These are phyloP conservation scores for Suillus hirtellus DNA, from an alignment of 768 basidiomycete genomes.

Conservation along the genomic window DNA sequence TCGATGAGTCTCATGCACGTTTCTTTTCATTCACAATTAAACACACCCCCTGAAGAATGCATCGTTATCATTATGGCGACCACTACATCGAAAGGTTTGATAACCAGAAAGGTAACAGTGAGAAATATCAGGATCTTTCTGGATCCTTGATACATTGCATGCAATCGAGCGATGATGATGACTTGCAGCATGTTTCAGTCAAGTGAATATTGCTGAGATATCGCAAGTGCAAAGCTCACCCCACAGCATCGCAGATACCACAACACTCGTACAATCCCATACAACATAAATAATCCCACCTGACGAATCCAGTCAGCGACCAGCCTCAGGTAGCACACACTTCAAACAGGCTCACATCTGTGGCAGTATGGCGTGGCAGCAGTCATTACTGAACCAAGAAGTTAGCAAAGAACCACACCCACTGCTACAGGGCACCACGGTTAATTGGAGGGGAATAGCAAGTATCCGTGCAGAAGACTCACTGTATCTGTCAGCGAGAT, in stretches of 20 bases:
- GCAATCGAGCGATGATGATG: not conserved
- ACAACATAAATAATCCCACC: fast-evolving
- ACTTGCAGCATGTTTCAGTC: not conserved
- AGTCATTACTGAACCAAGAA: not conserved
- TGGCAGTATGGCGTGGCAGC: not conserved
- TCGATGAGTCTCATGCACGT: not conserved
- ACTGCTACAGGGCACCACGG: not conserved
- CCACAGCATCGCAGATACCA: not conserved
- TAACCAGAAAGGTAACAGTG: not conserved
- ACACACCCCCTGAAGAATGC: too few species aligned
- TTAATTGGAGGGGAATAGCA: not conserved
- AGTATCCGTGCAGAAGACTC: not conserved
- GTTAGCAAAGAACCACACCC: not conserved
- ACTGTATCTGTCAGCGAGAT: not conserved
- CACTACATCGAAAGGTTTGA: not conserved
- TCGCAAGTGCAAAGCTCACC: not conserved
- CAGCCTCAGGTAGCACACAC: not conserved
- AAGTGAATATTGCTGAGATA: not conserved
- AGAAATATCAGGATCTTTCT: not conserved
- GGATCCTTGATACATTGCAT: not conserved
- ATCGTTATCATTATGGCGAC: too few species aligned
- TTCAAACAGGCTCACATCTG: not conserved
- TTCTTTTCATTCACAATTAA: too few species aligned
- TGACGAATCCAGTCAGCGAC: not conserved
- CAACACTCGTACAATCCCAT: fast-evolving